Evolutionary conservation across 345 rosid species (phyloP).

Genomic region (Melastoma malabathricum): DNA sequence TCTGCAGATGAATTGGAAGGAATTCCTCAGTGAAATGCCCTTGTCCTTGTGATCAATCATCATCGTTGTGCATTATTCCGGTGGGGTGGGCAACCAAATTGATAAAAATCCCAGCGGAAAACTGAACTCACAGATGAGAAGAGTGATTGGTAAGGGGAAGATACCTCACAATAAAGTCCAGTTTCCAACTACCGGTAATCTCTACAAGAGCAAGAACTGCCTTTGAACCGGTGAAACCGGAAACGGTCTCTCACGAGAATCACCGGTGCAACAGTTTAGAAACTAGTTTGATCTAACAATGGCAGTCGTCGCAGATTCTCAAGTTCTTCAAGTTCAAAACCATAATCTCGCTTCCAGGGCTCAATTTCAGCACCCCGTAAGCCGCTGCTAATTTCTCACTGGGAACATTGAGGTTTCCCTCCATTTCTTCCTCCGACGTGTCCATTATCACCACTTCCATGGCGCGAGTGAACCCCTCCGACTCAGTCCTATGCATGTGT

Average conservation of each 20-base stretch:
- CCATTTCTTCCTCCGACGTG: slow-evolving; percentile 76
- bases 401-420: slow-evolving; percentile 51
- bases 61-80: no score
- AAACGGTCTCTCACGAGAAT: slow-evolving; percentile 61
- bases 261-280: slow-evolving; percentile 46
- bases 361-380: slow-evolving; percentile 53
- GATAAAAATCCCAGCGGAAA: no score
- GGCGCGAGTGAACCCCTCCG: slow-evolving; percentile 46
- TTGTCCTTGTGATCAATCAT: no score
- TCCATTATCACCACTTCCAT: slow-evolving; percentile 79
- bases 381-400: slow-evolving; percentile 84
- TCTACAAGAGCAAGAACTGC: slow-evolving; percentile 60
- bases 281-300: slow-evolving; percentile 56
- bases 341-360: slow-evolving; percentile 52
- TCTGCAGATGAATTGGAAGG: no score
- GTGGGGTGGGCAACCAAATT: no score
- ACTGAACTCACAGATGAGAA: no score
- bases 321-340: slow-evolving; percentile 70
- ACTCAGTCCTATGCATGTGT: slow-evolving; percentile 29
- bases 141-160: no score
- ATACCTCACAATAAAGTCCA: background rate
- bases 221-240: slow-evolving; percentile 74
- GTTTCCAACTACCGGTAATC: slow-evolving; percentile 45
- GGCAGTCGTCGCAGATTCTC: slow-evolving; percentile 70
- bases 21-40: no score